Evolutionary conservation across 768 basidiomycete species (phyloP).

Genomic region (Boletus pseudopeckii): DNA sequence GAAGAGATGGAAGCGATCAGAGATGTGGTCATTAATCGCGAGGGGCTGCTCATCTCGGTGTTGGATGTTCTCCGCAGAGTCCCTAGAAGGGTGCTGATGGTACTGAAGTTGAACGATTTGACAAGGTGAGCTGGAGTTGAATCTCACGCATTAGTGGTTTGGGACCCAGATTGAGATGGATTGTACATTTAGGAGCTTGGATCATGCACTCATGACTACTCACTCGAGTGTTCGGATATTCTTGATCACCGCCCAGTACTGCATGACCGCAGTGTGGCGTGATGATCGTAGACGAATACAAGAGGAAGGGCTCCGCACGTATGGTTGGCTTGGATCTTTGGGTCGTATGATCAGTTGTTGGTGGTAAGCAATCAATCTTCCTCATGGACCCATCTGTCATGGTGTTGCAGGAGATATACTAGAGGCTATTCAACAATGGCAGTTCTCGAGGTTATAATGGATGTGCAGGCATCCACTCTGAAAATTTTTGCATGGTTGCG

Average conservation of each 20-base stretch:
- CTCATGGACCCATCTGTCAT: not conserved
- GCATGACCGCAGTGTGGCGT: constrained; percentile 73
- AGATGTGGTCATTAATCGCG: constrained; percentile 74
- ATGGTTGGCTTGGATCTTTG: constrained; percentile 44
- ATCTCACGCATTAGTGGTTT: not conserved
- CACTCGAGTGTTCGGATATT: constrained; percentile 86
- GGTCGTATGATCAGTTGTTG: constrained; percentile 59
- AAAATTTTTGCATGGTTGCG: constrained; percentile 61
- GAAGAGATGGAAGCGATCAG: constrained; percentile 81
- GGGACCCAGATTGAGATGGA: not conserved
- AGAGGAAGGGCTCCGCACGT: constrained; percentile 46
- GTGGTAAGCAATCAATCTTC: constrained; percentile 53
- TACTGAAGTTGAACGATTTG: constrained; percentile 82
- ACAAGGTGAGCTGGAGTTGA: constrained; percentile 48
- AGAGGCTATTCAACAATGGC: constrained; percentile 48
- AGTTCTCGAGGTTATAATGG: constrained; percentile 60
- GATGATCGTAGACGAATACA: constrained; percentile 58
- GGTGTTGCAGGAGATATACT: constrained; percentile 53
- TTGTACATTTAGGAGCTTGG: constrained; percentile 57
- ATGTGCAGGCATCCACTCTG: constrained; percentile 53
- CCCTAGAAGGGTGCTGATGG: constrained; percentile 81
- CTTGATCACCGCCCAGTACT: constrained; percentile 87
- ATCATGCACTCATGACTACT: constrained; percentile 84
- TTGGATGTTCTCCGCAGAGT: constrained; percentile 85
- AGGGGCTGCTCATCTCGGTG: constrained; percentile 80